Percentiles rank a stretch among this genome's conserved stretches.
Evolutionary conservation across 2,329 filamentous ascomycete species (phyloP).

Genomic region (Cadophora sp.): DNA sequence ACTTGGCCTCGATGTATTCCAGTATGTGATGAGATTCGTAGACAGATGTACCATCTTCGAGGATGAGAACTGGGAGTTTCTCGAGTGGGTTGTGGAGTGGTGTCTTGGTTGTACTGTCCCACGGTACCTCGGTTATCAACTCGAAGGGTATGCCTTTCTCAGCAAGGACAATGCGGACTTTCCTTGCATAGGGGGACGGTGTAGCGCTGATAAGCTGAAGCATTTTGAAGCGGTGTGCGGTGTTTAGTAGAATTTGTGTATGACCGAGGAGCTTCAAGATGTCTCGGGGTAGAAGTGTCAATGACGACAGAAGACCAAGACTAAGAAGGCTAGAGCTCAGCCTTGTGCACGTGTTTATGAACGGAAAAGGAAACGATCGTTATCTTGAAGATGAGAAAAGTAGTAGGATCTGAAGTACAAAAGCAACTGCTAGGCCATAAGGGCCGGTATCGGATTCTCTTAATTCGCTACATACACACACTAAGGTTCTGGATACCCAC

Average conservation of each 20-base stretch:
- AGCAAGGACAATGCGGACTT: constrained; percentile 27
- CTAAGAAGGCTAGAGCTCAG: constrained; percentile 1
- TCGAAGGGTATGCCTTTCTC: constrained; percentile 28
- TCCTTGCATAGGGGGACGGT: constrained; percentile 25
- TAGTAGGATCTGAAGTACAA: no score
- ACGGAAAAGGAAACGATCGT: not conserved
- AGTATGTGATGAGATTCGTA: constrained; percentile 28
- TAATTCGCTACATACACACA: no score
- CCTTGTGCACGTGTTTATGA: not conserved
- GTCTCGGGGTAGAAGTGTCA: not conserved
- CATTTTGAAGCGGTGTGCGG: not conserved
- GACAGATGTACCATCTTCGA: constrained; percentile 25
- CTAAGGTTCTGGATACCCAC: no score
- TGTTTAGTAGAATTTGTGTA: not conserved
- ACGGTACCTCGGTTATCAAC: constrained; percentile 26
- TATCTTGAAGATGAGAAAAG: not conserved
- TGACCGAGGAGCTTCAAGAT: not conserved
- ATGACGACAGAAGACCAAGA: constrained; percentile 11
- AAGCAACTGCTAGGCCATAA: no score
- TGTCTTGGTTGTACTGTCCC: constrained; percentile 23
- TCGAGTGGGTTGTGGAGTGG: constrained; percentile 25
- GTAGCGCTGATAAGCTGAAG: constrained; percentile 29
- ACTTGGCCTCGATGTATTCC: constrained; percentile 27
- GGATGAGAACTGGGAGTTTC: constrained; percentile 26
- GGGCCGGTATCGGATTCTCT: no score